Percentiles rank a stretch among this genome's conserved stretches.
Conservation (phyloP, 1,284 basidiomycete species). For the Puccinia coronata region DNA sequence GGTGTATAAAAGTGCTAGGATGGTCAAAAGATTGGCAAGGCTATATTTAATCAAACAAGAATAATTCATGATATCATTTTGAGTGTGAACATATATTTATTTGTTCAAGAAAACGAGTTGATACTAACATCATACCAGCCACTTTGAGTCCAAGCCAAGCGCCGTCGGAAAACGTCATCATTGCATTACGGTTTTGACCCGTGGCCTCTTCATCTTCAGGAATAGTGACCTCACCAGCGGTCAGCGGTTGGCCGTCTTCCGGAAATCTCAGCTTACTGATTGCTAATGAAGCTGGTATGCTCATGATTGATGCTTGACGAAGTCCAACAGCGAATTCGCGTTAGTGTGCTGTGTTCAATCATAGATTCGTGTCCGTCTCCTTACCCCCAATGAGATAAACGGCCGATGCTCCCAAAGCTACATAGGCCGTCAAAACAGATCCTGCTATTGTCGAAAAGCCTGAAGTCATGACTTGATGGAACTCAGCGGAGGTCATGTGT, state of each 20-base stretch:
- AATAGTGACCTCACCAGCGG: slow-evolving; percentile 74
- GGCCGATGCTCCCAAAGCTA: slow-evolving; percentile 76
- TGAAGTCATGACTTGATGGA: slow-evolving; percentile 85
- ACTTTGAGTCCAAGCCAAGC: slow-evolving; percentile 81
- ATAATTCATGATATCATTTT: neutral
- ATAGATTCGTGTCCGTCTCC: neutral
- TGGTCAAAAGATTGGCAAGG: slow-evolving; percentile 61
- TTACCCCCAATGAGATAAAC: slow-evolving; percentile 73
- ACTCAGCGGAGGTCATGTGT: slow-evolving; percentile 81
- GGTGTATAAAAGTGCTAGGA: slow-evolving; percentile 74
- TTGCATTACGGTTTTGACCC: slow-evolving; percentile 70
- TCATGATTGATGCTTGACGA: slow-evolving; percentile 75
- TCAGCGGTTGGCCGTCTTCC: slow-evolving; percentile 79
- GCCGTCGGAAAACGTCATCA: slow-evolving; percentile 85
- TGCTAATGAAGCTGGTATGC: slow-evolving; percentile 88
- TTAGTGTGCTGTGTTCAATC: slow-evolving; percentile 3
- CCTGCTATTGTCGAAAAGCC: slow-evolving; percentile 91
- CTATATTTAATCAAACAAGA: slow-evolving; percentile 1
- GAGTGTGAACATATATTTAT: slow-evolving; percentile 62
- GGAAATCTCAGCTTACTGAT: slow-evolving; percentile 83
- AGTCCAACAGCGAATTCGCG: too few species aligned
- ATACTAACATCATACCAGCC: slow-evolving; percentile 75
- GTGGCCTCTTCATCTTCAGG: slow-evolving; percentile 68
- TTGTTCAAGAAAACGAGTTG: slow-evolving; percentile 64
- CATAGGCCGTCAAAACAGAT: slow-evolving; percentile 81